A percentile compares a stretch with the other conserved stretches of the same genome.
These are phyloP conservation scores for Apophysomyces ossiformis DNA, from an alignment of 371 early-diverging fungal genomes.

Conservation along the genomic window DNA sequence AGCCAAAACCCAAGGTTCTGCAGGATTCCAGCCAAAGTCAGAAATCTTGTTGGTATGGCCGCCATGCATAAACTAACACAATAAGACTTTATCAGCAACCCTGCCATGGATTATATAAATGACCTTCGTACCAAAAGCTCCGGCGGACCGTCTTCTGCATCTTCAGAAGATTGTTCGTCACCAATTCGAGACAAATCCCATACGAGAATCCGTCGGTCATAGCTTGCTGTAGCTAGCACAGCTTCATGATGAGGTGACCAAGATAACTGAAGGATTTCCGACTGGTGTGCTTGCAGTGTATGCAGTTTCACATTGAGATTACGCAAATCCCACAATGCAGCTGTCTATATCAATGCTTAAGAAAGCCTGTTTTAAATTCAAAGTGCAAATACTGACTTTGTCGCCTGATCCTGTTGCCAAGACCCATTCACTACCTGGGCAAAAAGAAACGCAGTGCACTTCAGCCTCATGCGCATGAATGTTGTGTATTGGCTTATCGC, in stretches of 20 bases:
- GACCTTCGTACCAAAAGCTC: constrained; percentile 83
- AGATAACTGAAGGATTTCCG: constrained; percentile 92
- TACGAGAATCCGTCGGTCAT: constrained; percentile 93
- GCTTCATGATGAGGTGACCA: constrained; percentile 97
- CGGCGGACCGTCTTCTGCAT: constrained; percentile 97
- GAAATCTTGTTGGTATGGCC: constrained; percentile 98
- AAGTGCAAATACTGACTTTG: constrained; percentile 52
- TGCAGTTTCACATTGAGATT: constrained; percentile 84
- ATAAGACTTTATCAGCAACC: constrained; percentile 1
- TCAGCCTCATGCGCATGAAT: constrained; percentile 92
- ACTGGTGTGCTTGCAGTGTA: constrained; percentile 86
- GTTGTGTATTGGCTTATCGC: constrained; percentile 69
- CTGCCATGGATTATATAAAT: not conserved
- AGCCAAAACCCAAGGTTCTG: constrained; percentile 96
- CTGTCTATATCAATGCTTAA: constrained; percentile 54
- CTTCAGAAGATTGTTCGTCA: constrained; percentile 89
- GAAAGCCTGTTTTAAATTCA: not conserved
- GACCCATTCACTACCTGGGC: constrained; percentile 86
- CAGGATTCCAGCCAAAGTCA: constrained; percentile 97
- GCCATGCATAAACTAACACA: constrained; percentile 92
- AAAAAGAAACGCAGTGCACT: constrained; percentile 95
- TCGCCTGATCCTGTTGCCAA: constrained; percentile 97
- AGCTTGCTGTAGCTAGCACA: constrained; percentile 91
- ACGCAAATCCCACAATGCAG: constrained; percentile 97
- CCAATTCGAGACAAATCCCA: constrained; percentile 97